Conservation (phyloP, 257 asterid species). For the Asclepias syriaca region DNA sequence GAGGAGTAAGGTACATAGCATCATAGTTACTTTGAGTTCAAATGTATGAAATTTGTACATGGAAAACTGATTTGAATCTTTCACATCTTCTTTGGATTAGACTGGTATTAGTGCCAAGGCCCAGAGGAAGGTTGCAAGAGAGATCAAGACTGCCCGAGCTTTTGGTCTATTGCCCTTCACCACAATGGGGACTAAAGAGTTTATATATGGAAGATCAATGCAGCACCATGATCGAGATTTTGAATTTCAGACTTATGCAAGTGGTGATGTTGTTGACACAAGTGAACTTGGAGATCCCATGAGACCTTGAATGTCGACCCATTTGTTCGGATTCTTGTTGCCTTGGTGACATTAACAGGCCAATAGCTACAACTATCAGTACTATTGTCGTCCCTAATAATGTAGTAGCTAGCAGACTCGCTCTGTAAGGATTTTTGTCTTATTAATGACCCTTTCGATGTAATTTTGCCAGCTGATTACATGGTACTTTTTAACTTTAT, state of each 20-base stretch:
- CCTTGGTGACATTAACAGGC: neutral
- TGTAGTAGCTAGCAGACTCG: neutral
- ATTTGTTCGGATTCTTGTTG: neutral
- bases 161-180: slow-evolving; percentile 97
- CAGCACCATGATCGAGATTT: slow-evolving; percentile 44
- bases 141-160: slow-evolving; percentile 93
- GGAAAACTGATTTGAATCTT: neutral
- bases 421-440: neutral
- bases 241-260: slow-evolving; percentile 24
- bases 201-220: slow-evolving; percentile 60
- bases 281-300: slow-evolving; percentile 6
- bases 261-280: slow-evolving; percentile 41
- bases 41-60: neutral
- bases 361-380: neutral
- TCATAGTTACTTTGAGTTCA: neutral
- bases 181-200: slow-evolving; percentile 85
- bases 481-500: neutral
- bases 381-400: neutral
- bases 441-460: neutral
- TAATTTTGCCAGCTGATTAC: neutral
- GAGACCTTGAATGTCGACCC: neutral
- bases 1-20: slow-evolving; percentile 68
- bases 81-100: slow-evolving; percentile 13
- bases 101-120: slow-evolving; percentile 53
- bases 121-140: slow-evolving; percentile 52